These are phyloP conservation scores for Trichosporon coremiiforme DNA, from an alignment of 1,284 basidiomycete species.

Conservation along the genomic window DNA sequence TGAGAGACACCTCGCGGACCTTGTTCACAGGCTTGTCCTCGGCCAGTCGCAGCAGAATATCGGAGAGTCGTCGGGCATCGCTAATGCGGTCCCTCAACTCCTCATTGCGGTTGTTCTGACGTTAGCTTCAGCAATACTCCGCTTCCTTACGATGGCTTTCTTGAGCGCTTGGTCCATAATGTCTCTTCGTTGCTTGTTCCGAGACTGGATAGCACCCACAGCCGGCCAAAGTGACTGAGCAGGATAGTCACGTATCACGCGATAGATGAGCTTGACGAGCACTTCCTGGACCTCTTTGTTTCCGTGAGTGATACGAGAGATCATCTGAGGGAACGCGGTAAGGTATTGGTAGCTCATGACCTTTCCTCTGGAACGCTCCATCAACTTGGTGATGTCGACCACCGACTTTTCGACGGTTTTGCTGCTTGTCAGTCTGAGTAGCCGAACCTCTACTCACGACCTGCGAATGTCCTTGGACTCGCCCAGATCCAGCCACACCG, in stretches of 20 bases:
- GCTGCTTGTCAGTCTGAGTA: conserved; percentile 15
- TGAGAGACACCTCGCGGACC: conserved; percentile 38
- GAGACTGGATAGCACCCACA: conserved; percentile 84
- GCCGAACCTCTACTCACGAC: conserved; percentile 31
- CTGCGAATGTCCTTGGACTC: conserved; percentile 59
- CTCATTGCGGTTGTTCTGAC: conserved; percentile 11
- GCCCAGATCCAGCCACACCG: conserved; percentile 93
- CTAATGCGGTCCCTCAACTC: conserved; percentile 55
- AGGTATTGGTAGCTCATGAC: conserved; percentile 84
- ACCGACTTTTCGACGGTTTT: conserved; percentile 24
- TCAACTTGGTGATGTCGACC: conserved; percentile 60
- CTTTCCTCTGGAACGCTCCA: conserved; percentile 64
- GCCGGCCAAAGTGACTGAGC: conserved; percentile 94
- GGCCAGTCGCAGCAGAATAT: conserved; percentile 44
- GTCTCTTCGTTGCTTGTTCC: conserved; percentile 64
- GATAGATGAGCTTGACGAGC: conserved; percentile 70
- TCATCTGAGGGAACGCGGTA: conserved; percentile 94
- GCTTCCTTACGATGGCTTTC: conserved; percentile 45
- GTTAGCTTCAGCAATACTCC: not conserved
- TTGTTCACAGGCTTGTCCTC: conserved; percentile 50
- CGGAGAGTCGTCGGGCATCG: conserved; percentile 46
- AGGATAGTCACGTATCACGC: conserved; percentile 79
- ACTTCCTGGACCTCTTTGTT: conserved; percentile 69
- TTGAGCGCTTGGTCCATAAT: conserved; percentile 44
- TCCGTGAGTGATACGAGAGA: conserved; percentile 85